phyloP scores from a whole-genome alignment of 805 yeast genomes.

The Candida dendrica region DNA sequence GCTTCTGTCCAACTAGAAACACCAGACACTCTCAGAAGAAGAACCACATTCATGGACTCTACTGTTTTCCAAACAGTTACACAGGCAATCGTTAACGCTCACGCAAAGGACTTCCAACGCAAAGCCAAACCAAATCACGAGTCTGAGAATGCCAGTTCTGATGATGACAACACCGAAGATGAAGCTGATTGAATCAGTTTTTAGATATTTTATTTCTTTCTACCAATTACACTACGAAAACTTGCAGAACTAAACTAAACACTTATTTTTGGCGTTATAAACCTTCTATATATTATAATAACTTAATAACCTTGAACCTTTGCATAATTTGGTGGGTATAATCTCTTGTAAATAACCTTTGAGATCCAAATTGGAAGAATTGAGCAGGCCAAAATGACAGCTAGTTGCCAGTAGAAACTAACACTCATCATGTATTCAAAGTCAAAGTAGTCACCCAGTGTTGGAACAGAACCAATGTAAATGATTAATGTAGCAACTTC shows the following conservation, averaged over 20 bases:
- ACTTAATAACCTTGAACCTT: conserved; percentile 76
- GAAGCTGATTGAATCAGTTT: conserved; percentile 21
- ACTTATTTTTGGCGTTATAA: too few relatives aligned
- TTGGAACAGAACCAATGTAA: conserved; percentile 73
- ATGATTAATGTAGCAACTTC: conserved; percentile 63
- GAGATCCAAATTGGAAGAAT: conserved; percentile 86
- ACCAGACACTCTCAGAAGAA: conserved; percentile 10
- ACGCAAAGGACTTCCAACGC: conserved; percentile 74
- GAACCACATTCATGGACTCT: conserved; percentile 12
- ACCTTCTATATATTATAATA: background rate
- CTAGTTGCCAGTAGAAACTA: conserved; percentile 62
- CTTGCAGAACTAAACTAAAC: too few relatives aligned
- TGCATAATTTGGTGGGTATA: conserved; percentile 94
- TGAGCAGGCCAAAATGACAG: conserved; percentile 58
- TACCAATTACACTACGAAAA: background rate
- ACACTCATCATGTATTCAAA: conserved; percentile 51
- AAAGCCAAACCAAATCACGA: conserved; percentile 13
- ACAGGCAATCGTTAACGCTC: conserved; percentile 63
- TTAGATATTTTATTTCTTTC: too few relatives aligned
- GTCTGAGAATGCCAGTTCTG: conserved; percentile 15
- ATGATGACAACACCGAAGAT: conserved; percentile 26
- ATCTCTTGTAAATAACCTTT: conserved; percentile 62
- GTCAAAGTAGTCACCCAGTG: conserved; percentile 82
- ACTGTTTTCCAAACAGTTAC: conserved; percentile 37
- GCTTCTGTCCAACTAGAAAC: background rate